Conservation (phyloP, 208 protist species). For the Leishmania turanica region DNA sequence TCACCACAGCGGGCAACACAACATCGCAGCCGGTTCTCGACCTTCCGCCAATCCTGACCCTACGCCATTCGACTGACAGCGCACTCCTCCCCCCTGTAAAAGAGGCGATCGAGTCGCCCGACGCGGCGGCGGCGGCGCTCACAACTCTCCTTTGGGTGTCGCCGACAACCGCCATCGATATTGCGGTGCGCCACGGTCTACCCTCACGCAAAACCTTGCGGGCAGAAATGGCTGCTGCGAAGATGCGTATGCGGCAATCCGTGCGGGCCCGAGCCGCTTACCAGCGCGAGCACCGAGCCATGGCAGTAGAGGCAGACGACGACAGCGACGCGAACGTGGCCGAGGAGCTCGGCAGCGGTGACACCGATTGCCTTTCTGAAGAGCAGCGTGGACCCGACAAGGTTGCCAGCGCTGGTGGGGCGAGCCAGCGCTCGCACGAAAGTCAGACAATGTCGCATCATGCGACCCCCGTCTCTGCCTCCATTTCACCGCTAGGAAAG, state of each 20-base stretch:
- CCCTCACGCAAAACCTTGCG: constrained; percentile 21
- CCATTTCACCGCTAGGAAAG: constrained; percentile 1
- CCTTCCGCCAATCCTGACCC: constrained; percentile 25
- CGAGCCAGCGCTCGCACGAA: not conserved
- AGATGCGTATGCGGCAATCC: constrained; percentile 39
- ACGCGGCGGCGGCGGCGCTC: not conserved
- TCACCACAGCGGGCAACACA: not conserved
- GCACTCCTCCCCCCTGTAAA: not conserved
- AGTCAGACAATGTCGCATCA: not conserved
- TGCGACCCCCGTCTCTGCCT: not conserved
- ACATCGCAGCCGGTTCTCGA: constrained; percentile 2
- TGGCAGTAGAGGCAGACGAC: not conserved
- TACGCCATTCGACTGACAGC: not conserved
- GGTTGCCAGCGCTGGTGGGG: not conserved
- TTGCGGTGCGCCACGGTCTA: constrained; percentile 19
- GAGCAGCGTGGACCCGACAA: not conserved
- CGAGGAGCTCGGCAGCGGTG: not conserved
- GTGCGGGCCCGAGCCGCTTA: constrained; percentile 45
- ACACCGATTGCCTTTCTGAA: not conserved
- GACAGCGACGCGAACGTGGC: not conserved
- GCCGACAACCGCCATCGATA: constrained; percentile 24
- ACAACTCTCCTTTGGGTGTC: constrained; percentile 15
- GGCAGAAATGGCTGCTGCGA: constrained; percentile 29
- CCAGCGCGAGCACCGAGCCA: constrained; percentile 21
- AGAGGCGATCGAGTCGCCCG: not conserved